Evolutionary conservation across 1,139 yeast species (phyloP).

Genomic region (Sugiyamaella novakii): DNA sequence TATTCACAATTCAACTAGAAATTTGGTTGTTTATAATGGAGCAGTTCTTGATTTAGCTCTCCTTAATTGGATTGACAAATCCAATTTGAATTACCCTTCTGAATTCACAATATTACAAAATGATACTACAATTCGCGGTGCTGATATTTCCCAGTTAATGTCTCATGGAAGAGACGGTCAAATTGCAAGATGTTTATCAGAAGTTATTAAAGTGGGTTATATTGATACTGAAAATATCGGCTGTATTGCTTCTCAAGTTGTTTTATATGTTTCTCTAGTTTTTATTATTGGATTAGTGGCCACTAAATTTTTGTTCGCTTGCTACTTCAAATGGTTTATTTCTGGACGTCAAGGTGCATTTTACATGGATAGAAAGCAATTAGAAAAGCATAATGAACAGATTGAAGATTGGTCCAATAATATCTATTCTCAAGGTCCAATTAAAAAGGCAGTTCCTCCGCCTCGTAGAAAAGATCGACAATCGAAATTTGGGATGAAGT

Average conservation of each 20-base stretch:
- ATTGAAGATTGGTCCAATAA: slow-evolving; percentile 80
- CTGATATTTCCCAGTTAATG: slow-evolving; percentile 77
- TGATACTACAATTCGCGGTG: slow-evolving; percentile 63
- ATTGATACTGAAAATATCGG: slow-evolving; percentile 91
- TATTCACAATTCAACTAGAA: slow-evolving; percentile 66
- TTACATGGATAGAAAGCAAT: slow-evolving; percentile 55
- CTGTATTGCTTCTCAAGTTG: slow-evolving; percentile 90
- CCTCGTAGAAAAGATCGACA: slow-evolving; percentile 33
- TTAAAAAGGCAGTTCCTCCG: slow-evolving; percentile 41
- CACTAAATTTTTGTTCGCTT: slow-evolving; percentile 77
- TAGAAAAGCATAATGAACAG: slow-evolving; percentile 57
- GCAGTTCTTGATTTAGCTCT: slow-evolving; percentile 79
- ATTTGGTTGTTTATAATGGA: slow-evolving; percentile 85
- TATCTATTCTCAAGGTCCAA: slow-evolving; percentile 55
- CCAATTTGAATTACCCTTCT: slow-evolving; percentile 71
- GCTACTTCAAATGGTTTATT: slow-evolving; percentile 84
- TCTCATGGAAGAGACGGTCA: slow-evolving; percentile 68
- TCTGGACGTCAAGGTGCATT: slow-evolving; percentile 81
- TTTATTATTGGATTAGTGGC: slow-evolving; percentile 81
- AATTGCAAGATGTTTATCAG: slow-evolving; percentile 82
- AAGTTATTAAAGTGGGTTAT: slow-evolving; percentile 83
- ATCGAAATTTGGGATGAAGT: slow-evolving; percentile 30
- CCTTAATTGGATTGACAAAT: slow-evolving; percentile 68
- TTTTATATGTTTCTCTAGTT: slow-evolving; percentile 74
- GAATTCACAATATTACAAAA: slow-evolving; percentile 64